Base-by-base conservation (phyloP, 202 grass and related monocot species). In the Hordeum pubiflorum region DNA sequence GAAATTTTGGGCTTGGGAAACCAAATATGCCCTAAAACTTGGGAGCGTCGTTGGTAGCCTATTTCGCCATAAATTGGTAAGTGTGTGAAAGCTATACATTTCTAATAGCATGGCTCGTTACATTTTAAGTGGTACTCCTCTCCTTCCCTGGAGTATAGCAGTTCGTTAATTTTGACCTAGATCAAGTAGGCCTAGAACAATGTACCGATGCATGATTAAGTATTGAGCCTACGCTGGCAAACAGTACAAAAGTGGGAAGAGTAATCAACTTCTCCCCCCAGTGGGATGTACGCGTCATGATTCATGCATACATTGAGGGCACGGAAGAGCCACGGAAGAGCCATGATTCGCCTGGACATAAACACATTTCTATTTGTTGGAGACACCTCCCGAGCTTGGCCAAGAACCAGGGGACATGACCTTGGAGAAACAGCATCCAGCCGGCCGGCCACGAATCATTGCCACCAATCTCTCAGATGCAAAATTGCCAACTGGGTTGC, bases 321-420 rank as follows among this genome's bases (percentile, higher is more conserved):
- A 63, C 3, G 70, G 71, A 83, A 66, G 71, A 40, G 72, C 21
- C 14, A 63, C 3, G 70, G 71, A 83, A 66, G 71, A 40, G 72
- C 21, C 27, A 46, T 64, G 86, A 43, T 69, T 61, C 48, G 10
- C 24, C 4, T 32, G 0, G 0, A 36, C 12, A 43, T 13, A 64
- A 69, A 5, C 18, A 14, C 73, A 73, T 58, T 64, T 75, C 73
- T 34, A 73, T 29, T 6, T 32, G 7, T 6, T 33, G 78, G 78
- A 32, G 73, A 67, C 82, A 81, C 66, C 73, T 66, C 78, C 40
- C 41, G 46, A 10, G 44, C 36, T 23, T 68, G 64, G 55, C 63
- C 82, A 69, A 63, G 74, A 72, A 40, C 11, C 46, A 58, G 58
- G 87, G 65, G 73, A 73, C 82, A 85, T 13, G 37, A 24, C 57